Evolutionary conservation across 495 filamentous ascomycete species (phyloP), one percentile per base, ranked within the genome.

Genomic region (Neurospora sp.): DNA sequence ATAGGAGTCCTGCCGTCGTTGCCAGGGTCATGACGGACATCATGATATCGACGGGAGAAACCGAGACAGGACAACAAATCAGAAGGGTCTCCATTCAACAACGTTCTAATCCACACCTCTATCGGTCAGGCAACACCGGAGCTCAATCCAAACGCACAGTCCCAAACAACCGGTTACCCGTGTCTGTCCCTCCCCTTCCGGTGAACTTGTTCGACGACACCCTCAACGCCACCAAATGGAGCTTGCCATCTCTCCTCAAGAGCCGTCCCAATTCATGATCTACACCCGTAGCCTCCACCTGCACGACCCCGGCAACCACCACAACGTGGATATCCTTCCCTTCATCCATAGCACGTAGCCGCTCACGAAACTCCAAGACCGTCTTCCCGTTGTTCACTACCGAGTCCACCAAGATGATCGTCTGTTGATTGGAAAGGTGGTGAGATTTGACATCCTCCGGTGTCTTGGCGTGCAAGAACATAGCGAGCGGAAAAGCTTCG

Each of bases 141-240:
- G 45, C 1, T 75, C 41, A 74, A 72, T 78, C 76, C 72, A 76
- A 35, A 74, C 69, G 42, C 10, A 83, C 85, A 5, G 87, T 88
- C 77, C 89, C 89, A 78, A 89, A 90, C n/a, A 90, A 75, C 27
- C 88, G 82, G 72, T 89, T 85, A 0, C 88, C 87, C 4, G 88
- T 90, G 71, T 90, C 89, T 6, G 86, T 90, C 7, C 44, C 76
- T 1, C 87, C 84, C 17, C 70, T 83, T 1, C 89, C 88, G 2
- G 74, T 85, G 72, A 83, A 91, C 75, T 84, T 86, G 70, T 88
- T 90, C 0, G 84, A 76, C 0, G 89, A 91, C 1, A 86, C 22
- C 3, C 88, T 83, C 69, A 91, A 81, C 3, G 87, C 81, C 41
- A 90, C 80, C 71, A 91, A 45, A 17, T 71, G 81, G 38, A 88